Base-by-base conservation (phyloP, 2,329 filamentous ascomycete genomes). In the Exophiala oligosperma region DNA sequence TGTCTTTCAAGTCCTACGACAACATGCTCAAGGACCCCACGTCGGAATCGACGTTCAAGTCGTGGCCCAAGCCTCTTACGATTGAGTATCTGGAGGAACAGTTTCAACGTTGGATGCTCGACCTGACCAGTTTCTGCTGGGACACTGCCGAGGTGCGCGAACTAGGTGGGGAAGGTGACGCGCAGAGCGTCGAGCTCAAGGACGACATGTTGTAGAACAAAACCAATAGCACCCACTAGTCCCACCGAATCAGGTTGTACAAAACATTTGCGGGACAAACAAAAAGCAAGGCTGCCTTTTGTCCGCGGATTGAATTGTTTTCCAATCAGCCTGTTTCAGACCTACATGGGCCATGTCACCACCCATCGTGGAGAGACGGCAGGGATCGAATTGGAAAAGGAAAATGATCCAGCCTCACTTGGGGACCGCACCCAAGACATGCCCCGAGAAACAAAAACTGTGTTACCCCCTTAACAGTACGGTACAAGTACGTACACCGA, bases 31-130 rank as follows among this genome's bases (percentile, higher is more conserved):
- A 64, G 26, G 64, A 67, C 52, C 61, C 61, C 1, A 43, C 56
- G 3, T 61, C 61, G 11, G 59, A 63, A 28, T 17, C 61, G 28
- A 58, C 56, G 4, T 63, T 67, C 60, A 60, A 60, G 38, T 49
- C 59, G 1, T 67, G 65, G 65, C 65, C 63, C 3, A 67, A 67
- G 24, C 65, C 65, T 9, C 51, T 67, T 14, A 67, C 65, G 21
- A 67, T 67, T 26, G 65, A 67, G 43, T 67, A 64, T 48, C 59
- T 67, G 35, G 65, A 67, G 43, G 63, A 67, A 24, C 62, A 64
- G 50, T 66, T 63, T 28, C 60, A 56, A 23, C 57, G 55, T 37
- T 67, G 65, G 65, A 53, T 59, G 49, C 54, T 57, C 24, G 64
- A 67, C 43, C 58, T 65, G 49, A 64, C 60, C 29, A 62, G 62